Conservation (phyloP, 176 grass and related monocot species). For the Alloteropsis semialata region DNA sequence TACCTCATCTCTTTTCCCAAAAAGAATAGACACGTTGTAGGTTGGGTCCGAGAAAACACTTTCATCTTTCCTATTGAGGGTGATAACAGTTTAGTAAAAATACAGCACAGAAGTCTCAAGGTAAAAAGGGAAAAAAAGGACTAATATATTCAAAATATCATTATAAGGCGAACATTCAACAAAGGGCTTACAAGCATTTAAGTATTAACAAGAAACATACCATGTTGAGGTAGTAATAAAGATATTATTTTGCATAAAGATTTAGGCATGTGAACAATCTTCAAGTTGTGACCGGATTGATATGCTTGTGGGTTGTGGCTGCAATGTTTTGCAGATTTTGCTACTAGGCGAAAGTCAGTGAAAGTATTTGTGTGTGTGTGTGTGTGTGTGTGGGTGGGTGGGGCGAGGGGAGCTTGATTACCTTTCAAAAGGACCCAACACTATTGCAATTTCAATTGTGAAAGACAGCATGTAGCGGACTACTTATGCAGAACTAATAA, state of each 20-base stretch:
- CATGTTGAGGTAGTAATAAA: slow-evolving; percentile 5
- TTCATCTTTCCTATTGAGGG: slow-evolving; percentile 72
- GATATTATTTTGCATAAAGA: not conserved
- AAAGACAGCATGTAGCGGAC: not conserved
- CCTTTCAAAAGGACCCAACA: not conserved
- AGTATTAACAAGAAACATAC: not conserved
- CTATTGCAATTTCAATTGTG: not conserved
- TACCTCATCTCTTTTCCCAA: slow-evolving; percentile 98
- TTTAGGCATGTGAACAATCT: not conserved
- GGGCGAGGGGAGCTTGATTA: no score
- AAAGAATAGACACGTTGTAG: slow-evolving; percentile 78
- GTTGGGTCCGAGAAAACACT: slow-evolving; percentile 84
- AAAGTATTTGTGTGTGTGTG: no score
- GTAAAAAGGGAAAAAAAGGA: not conserved
- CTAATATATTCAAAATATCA: not conserved
- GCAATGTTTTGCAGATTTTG: not conserved
- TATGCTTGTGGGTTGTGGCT: not conserved
- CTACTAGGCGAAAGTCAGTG: not conserved
- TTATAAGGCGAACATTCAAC: not conserved
- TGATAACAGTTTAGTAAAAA: not conserved
- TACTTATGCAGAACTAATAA: not conserved
- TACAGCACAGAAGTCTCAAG: not conserved
- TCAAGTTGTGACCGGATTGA: not conserved
- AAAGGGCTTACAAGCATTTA: not conserved
- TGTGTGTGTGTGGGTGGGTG: no score